Base-by-base conservation (phyloP, 1,284 basidiomycete species). In the Cystobasidium pallidum region DNA sequence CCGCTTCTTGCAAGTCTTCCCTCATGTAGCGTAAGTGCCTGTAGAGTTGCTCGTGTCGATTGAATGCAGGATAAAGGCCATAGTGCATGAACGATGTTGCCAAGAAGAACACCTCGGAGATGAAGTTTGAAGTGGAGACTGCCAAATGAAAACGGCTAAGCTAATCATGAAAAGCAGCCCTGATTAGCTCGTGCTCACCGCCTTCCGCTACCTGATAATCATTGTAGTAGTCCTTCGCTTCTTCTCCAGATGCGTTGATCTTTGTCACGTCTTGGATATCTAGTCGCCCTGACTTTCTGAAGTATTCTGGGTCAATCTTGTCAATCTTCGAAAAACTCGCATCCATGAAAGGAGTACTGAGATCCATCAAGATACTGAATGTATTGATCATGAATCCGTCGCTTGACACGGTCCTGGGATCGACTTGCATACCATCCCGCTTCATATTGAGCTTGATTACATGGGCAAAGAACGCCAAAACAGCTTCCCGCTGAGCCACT, bases 341-440 rank as follows among this genome's bases (percentile, higher is more conserved):
- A 80, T 99, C 95, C 86, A 98, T 93, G 80, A 99, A 97, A 0
- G 96, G 96, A 76, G 94, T 92, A n/a, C 93, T 90, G 77, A 99
- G 91, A 24, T 89, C 87, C 51, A 94, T 84, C 28, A 98, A 82
- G 21, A 96, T 83, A 45, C 86, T 86, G 78, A 94, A 91, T 47
- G 95, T 78, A 78, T 98, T 99, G 74, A 92, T 86, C 89, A 98
- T 91, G 82, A 92, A 98, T 62, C 91, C 89, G 79, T 99, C 95
- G 0, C 88, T 89, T 0, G 94, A 88, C 3, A 99, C 94, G 0
- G 90, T 91, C 13, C 86, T 84, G 1, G 88, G 86, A 73, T 95
- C 90, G 41, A 98, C 91, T 86, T 92, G 90, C 88, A 94, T 92
- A 17, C 94, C 95, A 1, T 91, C 88, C 72, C 96, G 87, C 80